Percentiles rank a stretch among this genome's conserved stretches.
These are phyloP conservation scores for Aeminium ludgeri DNA, from an alignment of 495 filamentous ascomycete genomes.

Conservation along the genomic window DNA sequence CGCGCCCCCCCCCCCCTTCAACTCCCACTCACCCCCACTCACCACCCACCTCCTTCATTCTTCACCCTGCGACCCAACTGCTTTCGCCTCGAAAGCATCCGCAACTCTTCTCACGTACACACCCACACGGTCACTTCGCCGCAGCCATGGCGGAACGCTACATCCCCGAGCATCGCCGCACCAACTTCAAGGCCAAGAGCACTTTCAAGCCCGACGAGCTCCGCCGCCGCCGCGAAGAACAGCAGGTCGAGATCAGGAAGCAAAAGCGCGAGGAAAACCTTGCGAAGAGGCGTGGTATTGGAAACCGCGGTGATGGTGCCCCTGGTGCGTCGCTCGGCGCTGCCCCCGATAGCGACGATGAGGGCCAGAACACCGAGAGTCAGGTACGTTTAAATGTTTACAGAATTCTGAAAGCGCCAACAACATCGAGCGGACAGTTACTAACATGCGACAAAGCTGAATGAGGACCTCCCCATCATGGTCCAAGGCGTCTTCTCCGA, in stretches of 20 bases:
- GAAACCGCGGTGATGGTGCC: conserved; percentile 54
- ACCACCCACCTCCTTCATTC: conserved; percentile 2
- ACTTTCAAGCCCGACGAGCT: conserved; percentile 98
- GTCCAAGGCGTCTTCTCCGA: conserved; percentile 95
- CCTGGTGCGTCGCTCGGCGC: conserved; percentile 75
- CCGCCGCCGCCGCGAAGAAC: conserved; percentile 93
- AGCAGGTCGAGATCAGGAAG: conserved; percentile 97
- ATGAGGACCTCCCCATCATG: conserved; percentile 96
- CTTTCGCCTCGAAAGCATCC: conserved; percentile 15
- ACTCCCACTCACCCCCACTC: background rate
- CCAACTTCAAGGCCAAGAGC: conserved; percentile 96
- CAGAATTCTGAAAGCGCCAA: background rate
- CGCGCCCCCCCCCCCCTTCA: background rate
- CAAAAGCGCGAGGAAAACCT: conserved; percentile 96
- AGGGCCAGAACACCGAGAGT: conserved; percentile 78
- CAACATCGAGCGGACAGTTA: background rate
- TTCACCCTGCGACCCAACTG: conserved; percentile 19
- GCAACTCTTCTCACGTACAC: background rate
- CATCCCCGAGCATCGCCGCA: conserved; percentile 98
- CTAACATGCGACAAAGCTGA: conserved; percentile 44
- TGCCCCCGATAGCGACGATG: conserved; percentile 92
- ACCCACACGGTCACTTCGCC: background rate
- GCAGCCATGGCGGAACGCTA: conserved; percentile 88
- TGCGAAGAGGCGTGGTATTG: conserved; percentile 92
- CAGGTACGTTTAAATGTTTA: conserved; percentile 52